Evolutionary conservation across 1,139 yeast species (phyloP), one percentile per base, ranked within the genome.

Genomic region (Pneumocystis sp.): DNA sequence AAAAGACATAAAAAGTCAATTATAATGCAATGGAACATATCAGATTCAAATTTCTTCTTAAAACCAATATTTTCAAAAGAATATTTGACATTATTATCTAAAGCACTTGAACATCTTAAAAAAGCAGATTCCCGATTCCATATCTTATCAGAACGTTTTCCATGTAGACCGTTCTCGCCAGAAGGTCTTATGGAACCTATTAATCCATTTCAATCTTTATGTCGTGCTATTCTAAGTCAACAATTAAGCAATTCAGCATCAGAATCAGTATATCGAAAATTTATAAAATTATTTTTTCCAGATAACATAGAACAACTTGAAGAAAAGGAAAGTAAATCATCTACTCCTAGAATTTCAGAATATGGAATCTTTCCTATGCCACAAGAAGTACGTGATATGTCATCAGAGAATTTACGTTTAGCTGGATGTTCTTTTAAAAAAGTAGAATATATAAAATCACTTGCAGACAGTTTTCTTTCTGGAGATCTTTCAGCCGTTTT

Each of bases 231-330:
- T 4, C 21, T 65, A 34, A 61, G 64, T 19, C 96, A 90, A 75
- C 96, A 90, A 73, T 85, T 90, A 4, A 86, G 93, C 69, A 96
- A 96, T 0, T 81, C 84, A 0, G 95, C 96, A 0, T 96, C 96
- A 0, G 75, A 72, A 15, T 80, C 91, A 0, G 86, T 90, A 50
- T 80, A 81, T 65, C 69, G 69, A 15, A 80, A 82, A 70, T 82
- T 89, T 67, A 74, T 76, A 15, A 79, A 74, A 0, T 70, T 77
- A 19, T 80, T 76, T 29, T 39, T 64, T 74, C 71, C 59, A 4
- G 57, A 57, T 1, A 34, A 19, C 25, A 21, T 40, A 59, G 42
- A 7, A 59, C 60, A 15, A 66, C 59, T 7, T 68, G 39, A 29
- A 62, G 60, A 25, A 35, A 62, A 21, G n/a, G n/a, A 25, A 37